Conservation (phyloP, 345 rosid genomes). For the Pistacia vera region DNA sequence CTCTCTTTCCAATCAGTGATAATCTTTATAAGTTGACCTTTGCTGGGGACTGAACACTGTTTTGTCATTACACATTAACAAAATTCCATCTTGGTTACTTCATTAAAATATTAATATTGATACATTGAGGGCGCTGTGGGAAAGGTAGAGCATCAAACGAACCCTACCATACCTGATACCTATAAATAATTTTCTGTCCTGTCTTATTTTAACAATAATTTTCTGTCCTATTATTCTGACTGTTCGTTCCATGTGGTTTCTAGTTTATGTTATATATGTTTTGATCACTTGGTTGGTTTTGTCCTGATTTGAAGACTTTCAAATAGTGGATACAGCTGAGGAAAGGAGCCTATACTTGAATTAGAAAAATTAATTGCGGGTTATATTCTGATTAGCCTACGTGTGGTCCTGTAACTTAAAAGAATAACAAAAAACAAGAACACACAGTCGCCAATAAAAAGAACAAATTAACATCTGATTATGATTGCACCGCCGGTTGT, state of each 20-base stretch:
- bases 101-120: not conserved
- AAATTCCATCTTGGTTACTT: not conserved
- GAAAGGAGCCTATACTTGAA: not conserved
- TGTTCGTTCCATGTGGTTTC: not conserved
- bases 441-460: no score
- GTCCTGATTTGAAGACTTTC: not conserved
- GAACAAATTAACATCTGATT: no score
- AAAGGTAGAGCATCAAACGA: slow-evolving; percentile 11
- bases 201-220: not conserved
- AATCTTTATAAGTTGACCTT: slow-evolving; percentile 41
- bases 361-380: not conserved
- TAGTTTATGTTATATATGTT: slow-evolving; percentile 4
- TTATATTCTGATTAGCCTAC: not conserved
- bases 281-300: slow-evolving; percentile 10
- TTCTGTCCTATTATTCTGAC: slow-evolving; percentile 8
- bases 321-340: slow-evolving; percentile 1
- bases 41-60: slow-evolving; percentile 35
- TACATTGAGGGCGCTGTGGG: not conserved
- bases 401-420: no score
- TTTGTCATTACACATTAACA: slow-evolving; percentile 26
- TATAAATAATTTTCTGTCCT: not conserved
- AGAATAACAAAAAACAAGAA: no score
- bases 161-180: slow-evolving; percentile 2
- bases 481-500: no score
- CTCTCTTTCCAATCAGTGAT: slow-evolving; percentile 21